Evolutionary conservation across 2,329 filamentous ascomycete species (phyloP), one percentile per base, ranked within the genome.

Genomic region (Talaromyces sp.): DNA sequence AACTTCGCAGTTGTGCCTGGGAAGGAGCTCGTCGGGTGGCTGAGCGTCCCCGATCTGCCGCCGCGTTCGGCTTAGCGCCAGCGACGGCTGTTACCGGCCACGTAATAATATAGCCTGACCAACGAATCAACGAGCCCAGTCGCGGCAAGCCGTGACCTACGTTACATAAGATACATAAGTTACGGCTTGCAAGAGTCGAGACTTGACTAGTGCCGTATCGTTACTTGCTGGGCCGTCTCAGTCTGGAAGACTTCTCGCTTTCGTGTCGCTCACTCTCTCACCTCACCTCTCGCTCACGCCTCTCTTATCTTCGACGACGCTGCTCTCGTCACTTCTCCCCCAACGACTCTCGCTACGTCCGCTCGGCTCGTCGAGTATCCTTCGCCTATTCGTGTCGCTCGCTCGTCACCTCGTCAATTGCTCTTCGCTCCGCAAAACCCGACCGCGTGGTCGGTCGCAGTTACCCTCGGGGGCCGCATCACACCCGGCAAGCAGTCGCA

Each of bases 381-480:
- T 29, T 52, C 48, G 43, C 43, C 21, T 8, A 46, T 21, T 50
- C 19, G 10, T n/a, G 19, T 12, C 19, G 27, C 48, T 31, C 48
- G 24, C 10, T 29, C 48, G 14, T 24, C 24, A 21, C 14, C 12
- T 29, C 48, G 48, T 52, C 48, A 52, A 52, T 29, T 52, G 48
- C 7, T 52, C 48, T 52, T 52, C 48, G 27, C 48, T 26, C 19
- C 27, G 5, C 19, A 57, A 26, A 32, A 43, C 48, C 35, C 48
- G 54, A 31, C 35, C 48, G 32, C 58, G 54, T 54, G 48, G 58
- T 56, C 54, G 41, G 54, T 54, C 59, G 48, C 43, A 48, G 48
- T 48, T 57, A 32, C 48, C 58, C 54, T 57, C 35, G 54, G 54
- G 31, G 46, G 9, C 53, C 46, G 46, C 41, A 7, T 52, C 32